Base-by-base conservation (phyloP, 768 basidiomycete genomes). In the Pholiota molesta region DNA sequence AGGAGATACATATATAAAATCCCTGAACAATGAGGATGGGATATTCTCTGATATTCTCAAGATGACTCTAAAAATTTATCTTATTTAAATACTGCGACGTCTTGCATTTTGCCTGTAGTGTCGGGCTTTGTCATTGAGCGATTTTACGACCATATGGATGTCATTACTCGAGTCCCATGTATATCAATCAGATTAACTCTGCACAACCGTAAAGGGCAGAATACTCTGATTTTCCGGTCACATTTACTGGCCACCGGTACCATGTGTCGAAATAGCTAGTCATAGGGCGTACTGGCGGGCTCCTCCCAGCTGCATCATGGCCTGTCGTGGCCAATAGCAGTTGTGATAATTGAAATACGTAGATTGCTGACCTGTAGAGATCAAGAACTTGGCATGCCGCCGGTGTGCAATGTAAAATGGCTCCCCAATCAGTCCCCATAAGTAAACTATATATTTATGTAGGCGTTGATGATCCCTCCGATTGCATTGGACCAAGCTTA, bases 181-280 rank as follows among this genome's bases (percentile, higher is more conserved):
- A 9, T 19, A 21, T n/a, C n/a, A 26, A 26, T 49, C 47, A 49
- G 23, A 49, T 8, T 44, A 49, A 49, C 47, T 49, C 47, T 49
- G 47, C 47, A 49, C 19, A 49, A n/a, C 19, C 47, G 9, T 49
- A 21, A n/a, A 49, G 47, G 47, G n/a, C 7, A 49, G 19, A 49
- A 26, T 49, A 49, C 47, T 49, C 47, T 49, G 47, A 49, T 49
- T 49, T 21, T 49, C 47, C 47, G 47, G 47, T 49, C 47, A 49
- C 47, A 49, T 49, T 49, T 10, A 49, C 19, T 49, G 23, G 8
- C 23, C 23, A 49, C 23, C 21, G 47, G 47, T 49, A 49, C 47
- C 21, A 21, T 21, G 11, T 9, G 23, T 49, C 4, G 39, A n/a
- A 19, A 26, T 28, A 7, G 33, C 53, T 55, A 35, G 23, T 37